phyloP scores from a whole-genome alignment of 2,329 filamentous ascomycete species.

The Aspergillus amoenus region DNA sequence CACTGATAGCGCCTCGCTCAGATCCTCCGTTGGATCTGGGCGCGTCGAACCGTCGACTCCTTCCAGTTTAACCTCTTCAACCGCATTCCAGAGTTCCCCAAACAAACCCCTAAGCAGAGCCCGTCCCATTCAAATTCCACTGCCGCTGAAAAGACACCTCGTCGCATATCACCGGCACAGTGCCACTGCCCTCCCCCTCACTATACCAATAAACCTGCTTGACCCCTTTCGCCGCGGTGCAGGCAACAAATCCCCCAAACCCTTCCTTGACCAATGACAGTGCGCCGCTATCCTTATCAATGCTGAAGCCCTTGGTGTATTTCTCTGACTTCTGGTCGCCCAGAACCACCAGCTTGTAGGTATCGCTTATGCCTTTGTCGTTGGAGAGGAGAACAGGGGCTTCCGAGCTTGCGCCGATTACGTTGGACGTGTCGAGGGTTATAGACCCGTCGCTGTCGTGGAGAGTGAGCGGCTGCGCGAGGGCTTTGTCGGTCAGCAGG shows the following conservation, averaged over 20 bases:
- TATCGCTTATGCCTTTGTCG: not conserved
- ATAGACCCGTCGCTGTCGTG: conserved; percentile 6
- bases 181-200: not conserved
- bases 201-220: conserved; percentile 10
- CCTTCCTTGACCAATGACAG: not conserved
- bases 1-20: not conserved
- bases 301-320: conserved; percentile 1
- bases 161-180: not conserved
- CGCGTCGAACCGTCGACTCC: no score
- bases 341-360: conserved; percentile 4
- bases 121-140: not conserved
- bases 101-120: not conserved
- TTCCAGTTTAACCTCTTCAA: no score
- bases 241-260: conserved; percentile 5
- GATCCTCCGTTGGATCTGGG: not conserved
- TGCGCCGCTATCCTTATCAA: not conserved
- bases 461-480: conserved; percentile 3
- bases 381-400: conserved; percentile 1
- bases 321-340: not conserved
- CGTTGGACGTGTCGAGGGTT: conserved; percentile 3
- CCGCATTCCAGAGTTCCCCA: no score
- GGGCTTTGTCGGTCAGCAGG: not conserved
- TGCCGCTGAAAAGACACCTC: conserved; percentile 1
- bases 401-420: conserved; percentile 9
- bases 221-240: conserved; percentile 3